Base-by-base conservation (phyloP, 139 green algal genomes). In the Closterium sp. region DNA sequence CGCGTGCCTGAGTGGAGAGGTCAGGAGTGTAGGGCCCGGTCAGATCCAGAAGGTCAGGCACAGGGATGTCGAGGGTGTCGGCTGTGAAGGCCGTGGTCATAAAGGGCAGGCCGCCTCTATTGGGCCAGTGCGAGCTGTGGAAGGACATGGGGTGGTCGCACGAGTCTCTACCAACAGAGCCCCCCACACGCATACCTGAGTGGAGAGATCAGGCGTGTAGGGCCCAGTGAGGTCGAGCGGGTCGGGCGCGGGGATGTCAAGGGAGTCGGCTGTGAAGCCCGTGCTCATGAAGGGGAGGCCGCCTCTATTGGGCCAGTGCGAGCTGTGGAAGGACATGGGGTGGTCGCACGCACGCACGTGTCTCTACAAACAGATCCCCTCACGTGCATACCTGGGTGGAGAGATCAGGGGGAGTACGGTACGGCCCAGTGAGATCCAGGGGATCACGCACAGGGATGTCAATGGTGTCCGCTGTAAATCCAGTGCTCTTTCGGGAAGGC, bases 31-130 rank as follows among this genome's bases (percentile, higher is more conserved):
- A 91, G 16, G 66, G 34, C 3, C n/a, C 34, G 21, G 89, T 89
- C 2, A 91, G 69, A n/a, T 91, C 89, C 19, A 91, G 69, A 1
- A 66, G 16, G 36, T 91, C 89, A 4, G 89, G 89, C 0, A 91
- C 34, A 16, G 84, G 33, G 4, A 91, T 87, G 84, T 91, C 89
- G 43, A 89, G 36, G 16, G 69, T 88, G 31, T 91, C 89, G 9
- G 64, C 89, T 36, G 89, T 91, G 23, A 87, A 33, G 12, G 25
- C 89, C 30, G 89, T 91, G 16, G 55, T 89, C 34, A 91, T 88
- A 9, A 91, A n/a, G 28, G 89, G 89, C 32, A 91, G 89, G 8
- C 89, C 69, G n/a, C 33, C 89, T 6, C 89, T 38, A 8, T 69
- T 30, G 21, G 69, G 16, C 64, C 16, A 91, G 32, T 89, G 43